Percentiles rank a stretch among this genome's conserved stretches.
phyloP scores from a whole-genome alignment of 2,329 filamentous ascomycete species.

The Scedosporium aurantiacum region DNA sequence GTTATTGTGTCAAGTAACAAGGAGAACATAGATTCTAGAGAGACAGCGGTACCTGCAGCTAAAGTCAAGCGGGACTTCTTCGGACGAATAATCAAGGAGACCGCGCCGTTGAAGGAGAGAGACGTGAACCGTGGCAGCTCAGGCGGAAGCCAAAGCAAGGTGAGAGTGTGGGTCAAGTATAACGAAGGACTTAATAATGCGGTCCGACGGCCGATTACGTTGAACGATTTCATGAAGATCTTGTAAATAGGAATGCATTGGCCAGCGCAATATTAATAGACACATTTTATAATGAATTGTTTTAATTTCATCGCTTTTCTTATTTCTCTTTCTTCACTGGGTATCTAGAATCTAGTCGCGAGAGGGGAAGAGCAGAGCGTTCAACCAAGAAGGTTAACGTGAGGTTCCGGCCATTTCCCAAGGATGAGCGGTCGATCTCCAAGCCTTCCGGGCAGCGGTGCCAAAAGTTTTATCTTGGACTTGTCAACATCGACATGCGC shows the following conservation, averaged over 20 bases:
- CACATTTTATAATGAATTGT: not conserved
- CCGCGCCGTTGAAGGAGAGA: constrained; percentile 25
- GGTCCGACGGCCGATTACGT: constrained; percentile 73
- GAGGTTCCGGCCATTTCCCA: constrained; percentile 78
- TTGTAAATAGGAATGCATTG: not conserved
- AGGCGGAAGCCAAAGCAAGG: constrained; percentile 31
- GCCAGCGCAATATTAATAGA: not conserved
- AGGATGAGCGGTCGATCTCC: constrained; percentile 71
- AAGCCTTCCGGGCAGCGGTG: constrained; percentile 72
- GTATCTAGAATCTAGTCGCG: not conserved
- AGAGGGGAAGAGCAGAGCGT: not conserved
- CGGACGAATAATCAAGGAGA: constrained; percentile 53
- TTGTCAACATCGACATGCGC: constrained; percentile 81
- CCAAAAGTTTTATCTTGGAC: constrained; percentile 67
- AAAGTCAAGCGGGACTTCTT: constrained; percentile 74
- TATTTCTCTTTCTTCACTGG: not conserved
- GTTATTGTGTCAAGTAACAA: constrained; percentile 24
- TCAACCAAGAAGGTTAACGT: constrained; percentile 60
- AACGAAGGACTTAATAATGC: constrained; percentile 90
- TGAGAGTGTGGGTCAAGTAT: constrained; percentile 73
- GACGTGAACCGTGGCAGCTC: constrained; percentile 26
- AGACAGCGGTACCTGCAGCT: constrained; percentile 20
- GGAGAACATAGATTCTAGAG: constrained; percentile 25
- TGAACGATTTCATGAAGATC: constrained; percentile 52
- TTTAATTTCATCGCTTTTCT: not conserved